Evolutionary conservation across 1,284 basidiomycete genomes (phyloP).

Genomic region (Hymenochaete sp.): DNA sequence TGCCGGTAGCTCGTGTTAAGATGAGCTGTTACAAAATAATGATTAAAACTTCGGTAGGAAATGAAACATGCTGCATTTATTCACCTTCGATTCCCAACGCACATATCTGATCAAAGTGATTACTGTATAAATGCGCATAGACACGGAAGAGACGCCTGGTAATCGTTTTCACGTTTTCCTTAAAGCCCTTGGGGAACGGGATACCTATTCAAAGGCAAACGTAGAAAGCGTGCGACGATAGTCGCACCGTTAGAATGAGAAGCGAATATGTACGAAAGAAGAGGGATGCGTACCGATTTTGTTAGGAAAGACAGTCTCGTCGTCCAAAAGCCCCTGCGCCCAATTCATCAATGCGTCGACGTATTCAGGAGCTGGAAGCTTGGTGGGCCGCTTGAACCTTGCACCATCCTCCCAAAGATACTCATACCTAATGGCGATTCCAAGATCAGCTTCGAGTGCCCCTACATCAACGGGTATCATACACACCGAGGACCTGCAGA

Average conservation of each 20-base stretch:
- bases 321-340: slow-evolving; percentile 90
- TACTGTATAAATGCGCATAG: slow-evolving; percentile 98
- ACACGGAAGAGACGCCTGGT: slow-evolving; percentile 91
- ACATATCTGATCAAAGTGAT: slow-evolving; percentile 98
- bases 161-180: slow-evolving; percentile 87
- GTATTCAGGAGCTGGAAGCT: slow-evolving; percentile 91
- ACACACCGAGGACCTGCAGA: slow-evolving; percentile 89
- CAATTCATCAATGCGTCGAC: slow-evolving; percentile 99
- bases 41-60: slow-evolving; percentile 19
- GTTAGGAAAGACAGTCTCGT: slow-evolving; percentile 90
- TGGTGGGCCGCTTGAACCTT: slow-evolving; percentile 88
- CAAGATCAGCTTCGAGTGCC: not conserved
- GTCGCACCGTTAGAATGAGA: not conserved
- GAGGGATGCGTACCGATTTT: slow-evolving; percentile 67
- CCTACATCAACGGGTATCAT: not conserved
- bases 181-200: slow-evolving; percentile 88
- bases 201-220: slow-evolving; percentile 48
- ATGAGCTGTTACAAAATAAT: slow-evolving; percentile 57
- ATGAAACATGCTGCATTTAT: slow-evolving; percentile 18
- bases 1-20: slow-evolving; percentile 98
- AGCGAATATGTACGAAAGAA: not conserved
- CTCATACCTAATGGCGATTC: slow-evolving; percentile 61
- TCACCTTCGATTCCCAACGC: slow-evolving; percentile 95
- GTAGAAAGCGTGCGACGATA: not conserved
- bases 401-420: slow-evolving; percentile 98